These are phyloP conservation scores for Rhizopogon sp. DNA, from an alignment of 768 basidiomycete species.

Conservation along the genomic window DNA sequence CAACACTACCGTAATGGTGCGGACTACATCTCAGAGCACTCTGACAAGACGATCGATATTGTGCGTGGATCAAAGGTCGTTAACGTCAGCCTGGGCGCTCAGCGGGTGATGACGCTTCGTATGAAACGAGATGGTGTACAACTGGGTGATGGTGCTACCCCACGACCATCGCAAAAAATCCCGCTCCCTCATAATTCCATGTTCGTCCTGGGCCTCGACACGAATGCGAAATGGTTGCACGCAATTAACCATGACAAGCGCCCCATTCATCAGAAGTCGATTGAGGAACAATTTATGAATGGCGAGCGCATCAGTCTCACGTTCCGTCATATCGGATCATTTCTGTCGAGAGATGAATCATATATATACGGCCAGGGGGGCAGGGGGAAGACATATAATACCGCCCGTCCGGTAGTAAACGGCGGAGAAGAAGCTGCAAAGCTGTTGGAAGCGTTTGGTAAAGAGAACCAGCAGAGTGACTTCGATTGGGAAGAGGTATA, in stretches of 20 bases:
- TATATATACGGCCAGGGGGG: conserved; percentile 75
- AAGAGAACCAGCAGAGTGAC: conserved; percentile 63
- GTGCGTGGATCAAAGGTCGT: conserved; percentile 69
- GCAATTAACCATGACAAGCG: conserved; percentile 76
- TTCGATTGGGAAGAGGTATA: conserved; percentile 70
- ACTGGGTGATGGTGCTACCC: conserved; percentile 15
- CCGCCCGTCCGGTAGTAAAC: conserved; percentile 49
- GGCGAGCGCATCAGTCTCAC: conserved; percentile 77
- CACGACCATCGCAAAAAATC: conserved; percentile 52
- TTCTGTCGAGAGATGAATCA: conserved; percentile 45
- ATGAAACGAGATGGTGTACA: conserved; percentile 47
- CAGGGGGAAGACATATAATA: conserved; percentile 50
- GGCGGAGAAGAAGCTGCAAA: conserved; percentile 43
- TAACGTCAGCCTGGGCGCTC: conserved; percentile 78
- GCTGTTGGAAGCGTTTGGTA: conserved; percentile 62
- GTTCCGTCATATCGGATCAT: conserved; percentile 76
- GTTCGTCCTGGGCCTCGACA: conserved; percentile 73
- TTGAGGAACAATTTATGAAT: conserved; percentile 47
- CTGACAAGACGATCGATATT: conserved; percentile 83
- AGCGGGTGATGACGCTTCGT: conserved; percentile 72
- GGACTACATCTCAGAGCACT: conserved; percentile 84
- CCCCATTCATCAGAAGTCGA: conserved; percentile 43
- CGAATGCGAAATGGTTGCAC: conserved; percentile 74
- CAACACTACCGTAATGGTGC: conserved; percentile 75
- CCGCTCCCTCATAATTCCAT: conserved; percentile 78